Base-by-base conservation (phyloP, 139 green algal genomes). In the Chlamydomonas sphaeroides region DNA sequence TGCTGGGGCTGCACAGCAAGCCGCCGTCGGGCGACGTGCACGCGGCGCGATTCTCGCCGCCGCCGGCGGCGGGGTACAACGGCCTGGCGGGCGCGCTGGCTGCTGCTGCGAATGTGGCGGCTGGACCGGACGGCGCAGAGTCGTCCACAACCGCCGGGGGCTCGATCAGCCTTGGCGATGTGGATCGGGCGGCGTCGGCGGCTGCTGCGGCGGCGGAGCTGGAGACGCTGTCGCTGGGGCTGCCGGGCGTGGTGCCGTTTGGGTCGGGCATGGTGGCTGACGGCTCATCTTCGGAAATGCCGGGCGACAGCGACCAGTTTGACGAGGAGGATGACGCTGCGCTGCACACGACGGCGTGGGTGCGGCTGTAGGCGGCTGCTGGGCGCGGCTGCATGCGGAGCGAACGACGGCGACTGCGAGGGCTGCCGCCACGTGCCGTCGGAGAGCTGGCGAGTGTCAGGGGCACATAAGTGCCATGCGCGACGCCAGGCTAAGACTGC, bases 301-400 rank as follows among this genome's bases (percentile, higher is more conserved):
- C 5, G 48, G 30, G 6, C 38, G 38, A 6, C 17, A 59, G 33
- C 3, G 65, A 67, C 28, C 48, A 84, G 65, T 74, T 76, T 25
- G 65, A 67, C 18, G 63, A 74, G 33, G 77, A 75, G 23, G 76
- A 51, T 10, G 77, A 75, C 35, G 48, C 65, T 1, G 62, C 77
- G 45, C 65, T 84, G 65, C 77, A 84, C 77, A 84, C 77, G 1
- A 84, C 77, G 0, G 77, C 77, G 3, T 84, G 77, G 77, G 65
- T 84, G 26, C 63, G 77, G 18, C 65, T 84, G 49, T 84, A n/a
- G n/a, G n/a, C n/a, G n/a, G n/a, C n/a, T n/a, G n/a, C n/a, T n/a
- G n/a, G n/a, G n/a, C n/a, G n/a, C n/a, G n/a, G n/a, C n/a, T n/a
- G n/a, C n/a, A n/a, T n/a, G n/a, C n/a, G n/a, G n/a, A n/a, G n/a